Base-by-base conservation (phyloP, 2,329 filamentous ascomycete species). In the Xylaria sp. region DNA sequence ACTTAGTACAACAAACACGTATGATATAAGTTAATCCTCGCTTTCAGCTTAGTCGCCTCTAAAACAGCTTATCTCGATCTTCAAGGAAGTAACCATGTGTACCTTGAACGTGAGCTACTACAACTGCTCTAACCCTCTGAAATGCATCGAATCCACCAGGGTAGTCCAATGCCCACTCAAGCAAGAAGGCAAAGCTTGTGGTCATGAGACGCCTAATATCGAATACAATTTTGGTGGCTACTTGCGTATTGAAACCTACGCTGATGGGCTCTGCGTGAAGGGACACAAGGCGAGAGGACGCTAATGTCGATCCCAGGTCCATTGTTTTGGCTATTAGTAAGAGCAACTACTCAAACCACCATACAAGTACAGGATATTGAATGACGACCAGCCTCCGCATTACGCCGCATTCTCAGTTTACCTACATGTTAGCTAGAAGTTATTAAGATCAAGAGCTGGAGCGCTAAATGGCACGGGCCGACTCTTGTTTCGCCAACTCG, bases 61-160 rank as follows among this genome's bases (percentile, higher is more conserved):
- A 27, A 37, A 33, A 15, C 8, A 27, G 19, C 19, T 25, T 25
- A 25, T 43, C n/a, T 7, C 31, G n/a, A 49, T 11, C 29, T 15
- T 15, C 11, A 23, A 58, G 17, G 23, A 53, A 53, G n/a, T 27
- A 29, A 44, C 10, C 9, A 58, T 58, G 55, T 58, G 46, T 17
- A 31, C 7, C 19, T 2, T 58, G 4, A 13, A 15, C 17, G 31
- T 53, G 9, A 15, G 9, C n/a, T 54, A 53, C 19, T 54, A 59
- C 35, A 48, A 54, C 25, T 59, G 56, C 38, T 47, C 49, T 2
- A 40, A 38, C n/a, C 40, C 31, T 7, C 11, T 11, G 10, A 59
- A 54, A 11, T 59, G 49, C 41, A 33, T 41, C 21, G 33, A 37
- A 17, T 54, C 41, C 10, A 25, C 51, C 35, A 3, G 11, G 9